A percentile compares a stretch with the other conserved stretches of the same genome.
phyloP scores from a whole-genome alignment of 1,284 basidiomycete species.

The Leccinum subspadiceum region DNA sequence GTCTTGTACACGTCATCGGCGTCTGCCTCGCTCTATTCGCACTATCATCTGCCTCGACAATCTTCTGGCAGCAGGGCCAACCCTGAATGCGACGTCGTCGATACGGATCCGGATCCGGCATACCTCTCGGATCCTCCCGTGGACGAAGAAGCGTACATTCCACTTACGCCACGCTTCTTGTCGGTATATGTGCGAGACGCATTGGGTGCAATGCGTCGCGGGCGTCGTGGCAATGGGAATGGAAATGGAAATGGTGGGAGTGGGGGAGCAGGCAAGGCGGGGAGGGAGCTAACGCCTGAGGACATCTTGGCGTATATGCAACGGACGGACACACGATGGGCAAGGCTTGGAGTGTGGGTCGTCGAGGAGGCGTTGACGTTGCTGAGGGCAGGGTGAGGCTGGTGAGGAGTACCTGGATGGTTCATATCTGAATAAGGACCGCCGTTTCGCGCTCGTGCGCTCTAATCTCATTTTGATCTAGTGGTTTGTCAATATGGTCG shows the following conservation, averaged over 20 bases:
- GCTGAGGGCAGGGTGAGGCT: slow-evolving; percentile 6
- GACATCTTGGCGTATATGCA: slow-evolving; percentile 48
- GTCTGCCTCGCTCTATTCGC: slow-evolving; percentile 26
- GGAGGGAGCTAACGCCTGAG: slow-evolving; percentile 40
- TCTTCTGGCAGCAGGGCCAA: background rate
- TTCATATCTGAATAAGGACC: background rate
- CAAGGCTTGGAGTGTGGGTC: slow-evolving; percentile 56
- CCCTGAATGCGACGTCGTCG: background rate
- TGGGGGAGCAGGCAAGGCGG: background rate
- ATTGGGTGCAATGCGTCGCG: slow-evolving; percentile 36
- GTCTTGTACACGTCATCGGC: slow-evolving; percentile 16
- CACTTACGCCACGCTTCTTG: slow-evolving; percentile 54
- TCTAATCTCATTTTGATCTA: background rate
- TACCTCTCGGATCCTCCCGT: slow-evolving; percentile 58
- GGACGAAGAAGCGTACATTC: slow-evolving; percentile 57
- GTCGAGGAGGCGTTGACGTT: slow-evolving; percentile 53
- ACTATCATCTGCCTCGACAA: slow-evolving; percentile 23
- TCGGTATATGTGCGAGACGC: slow-evolving; percentile 46
- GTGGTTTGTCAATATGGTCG: background rate
- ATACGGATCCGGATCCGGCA: slow-evolving; percentile 39
- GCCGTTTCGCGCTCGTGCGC: background rate
- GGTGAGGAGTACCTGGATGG: background rate
- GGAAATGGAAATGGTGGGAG: background rate
- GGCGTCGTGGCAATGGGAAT: background rate
- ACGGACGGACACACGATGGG: slow-evolving; percentile 60